phyloP scores from a whole-genome alignment of 805 yeast genomes.

The Torulaspora franciscae region DNA sequence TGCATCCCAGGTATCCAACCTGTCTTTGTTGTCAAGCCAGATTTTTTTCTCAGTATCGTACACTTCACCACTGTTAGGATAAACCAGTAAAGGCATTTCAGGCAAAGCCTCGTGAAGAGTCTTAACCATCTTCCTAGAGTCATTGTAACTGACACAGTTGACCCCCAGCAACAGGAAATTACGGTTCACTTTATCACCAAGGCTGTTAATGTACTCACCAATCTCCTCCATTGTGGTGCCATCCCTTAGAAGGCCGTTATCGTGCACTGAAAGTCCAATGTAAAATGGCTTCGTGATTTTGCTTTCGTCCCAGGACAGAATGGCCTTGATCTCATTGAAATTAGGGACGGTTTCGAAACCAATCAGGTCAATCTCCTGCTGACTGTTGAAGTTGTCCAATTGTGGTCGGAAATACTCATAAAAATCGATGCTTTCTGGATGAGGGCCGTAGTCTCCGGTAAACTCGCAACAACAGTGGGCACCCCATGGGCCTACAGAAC shows the following conservation, averaged over 20 bases:
- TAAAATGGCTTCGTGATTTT: conserved; percentile 43
- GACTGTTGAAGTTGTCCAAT: conserved; percentile 47
- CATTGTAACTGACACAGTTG: conserved; percentile 56
- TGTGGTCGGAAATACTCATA: conserved; percentile 34
- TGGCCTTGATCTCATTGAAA: conserved; percentile 48
- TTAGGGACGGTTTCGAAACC: conserved; percentile 76
- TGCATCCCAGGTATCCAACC: conserved; percentile 35
- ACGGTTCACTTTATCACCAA: conserved; percentile 20
- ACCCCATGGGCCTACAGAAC: conserved; percentile 76
- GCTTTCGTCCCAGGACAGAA: conserved; percentile 40
- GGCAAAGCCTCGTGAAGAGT: conserved; percentile 21
- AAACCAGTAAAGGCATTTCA: conserved; percentile 45
- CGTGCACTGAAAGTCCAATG: conserved; percentile 42
- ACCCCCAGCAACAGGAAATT: conserved; percentile 54
- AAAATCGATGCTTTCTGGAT: conserved; percentile 29
- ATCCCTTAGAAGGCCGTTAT: conserved; percentile 43
- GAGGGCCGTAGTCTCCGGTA: conserved; percentile 55
- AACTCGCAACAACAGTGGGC: conserved; percentile 67
- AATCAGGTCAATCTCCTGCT: conserved; percentile 48
- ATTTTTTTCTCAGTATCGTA: conserved; percentile 47
- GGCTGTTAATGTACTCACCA: conserved; percentile 20
- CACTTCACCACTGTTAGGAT: conserved; percentile 75
- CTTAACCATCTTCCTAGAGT: conserved; percentile 41
- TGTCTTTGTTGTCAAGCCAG: conserved; percentile 36
- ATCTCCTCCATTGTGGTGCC: conserved; percentile 43